Conservation (phyloP, 176 grass and related monocot species). For the Neostapfia colusana region DNA sequence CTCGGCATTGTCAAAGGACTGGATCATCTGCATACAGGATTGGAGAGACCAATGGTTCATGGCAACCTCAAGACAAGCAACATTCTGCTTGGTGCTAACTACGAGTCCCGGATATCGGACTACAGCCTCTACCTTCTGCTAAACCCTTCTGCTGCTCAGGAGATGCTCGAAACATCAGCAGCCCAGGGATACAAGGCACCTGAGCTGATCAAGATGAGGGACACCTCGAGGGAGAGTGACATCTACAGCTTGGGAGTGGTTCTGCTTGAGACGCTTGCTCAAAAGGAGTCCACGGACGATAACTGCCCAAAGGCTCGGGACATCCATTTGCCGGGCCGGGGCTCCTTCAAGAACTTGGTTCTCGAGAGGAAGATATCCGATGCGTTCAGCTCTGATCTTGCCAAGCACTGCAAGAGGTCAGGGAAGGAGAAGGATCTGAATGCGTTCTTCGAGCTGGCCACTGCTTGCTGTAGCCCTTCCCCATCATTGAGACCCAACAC, state of each 20-base stretch:
- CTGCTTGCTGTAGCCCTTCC: conserved; percentile 67
- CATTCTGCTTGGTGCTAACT: conserved; percentile 60
- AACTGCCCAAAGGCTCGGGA: conserved; percentile 47
- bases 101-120: conserved; percentile 68
- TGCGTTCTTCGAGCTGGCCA: conserved; percentile 57
- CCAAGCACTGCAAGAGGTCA: conserved; percentile 47
- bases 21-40: conserved; percentile 73
- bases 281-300: conserved; percentile 40
- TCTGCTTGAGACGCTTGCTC: conserved; percentile 81
- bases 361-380: conserved; percentile 74
- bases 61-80: conserved; percentile 93
- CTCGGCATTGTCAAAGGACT: conserved; percentile 71
- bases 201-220: conserved; percentile 79
- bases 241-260: conserved; percentile 78
- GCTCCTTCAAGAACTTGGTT: conserved; percentile 64
- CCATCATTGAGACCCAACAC: conserved; percentile 67
- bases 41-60: conserved; percentile 66
- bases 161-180: conserved; percentile 75
- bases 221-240: conserved; percentile 64
- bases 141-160: conserved; percentile 49
- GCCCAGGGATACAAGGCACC: conserved; percentile 84
- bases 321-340: conserved; percentile 52
- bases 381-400: conserved; percentile 59
- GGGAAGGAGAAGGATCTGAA: conserved; percentile 56
- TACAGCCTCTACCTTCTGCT: conserved; percentile 74